phyloP scores from a whole-genome alignment of 2,329 filamentous ascomycete genomes.

The Huntiella decipiens region DNA sequence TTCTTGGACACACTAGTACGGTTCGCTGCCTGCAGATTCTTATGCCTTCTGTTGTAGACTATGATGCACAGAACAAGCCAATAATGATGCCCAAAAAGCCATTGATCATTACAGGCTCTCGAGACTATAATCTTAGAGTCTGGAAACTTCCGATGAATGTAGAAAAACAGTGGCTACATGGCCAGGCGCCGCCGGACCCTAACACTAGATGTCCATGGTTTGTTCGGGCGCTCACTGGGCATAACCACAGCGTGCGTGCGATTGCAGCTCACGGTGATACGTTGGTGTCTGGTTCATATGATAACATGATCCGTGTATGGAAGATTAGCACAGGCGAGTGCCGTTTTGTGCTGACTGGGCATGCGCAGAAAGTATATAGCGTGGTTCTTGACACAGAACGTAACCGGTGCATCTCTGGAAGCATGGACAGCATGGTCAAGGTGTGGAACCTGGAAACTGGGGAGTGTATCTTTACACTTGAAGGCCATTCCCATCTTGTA shows the following conservation, averaged over 20 bases:
- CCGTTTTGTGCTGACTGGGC: conserved; percentile 65
- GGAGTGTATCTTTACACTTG: conserved; percentile 67
- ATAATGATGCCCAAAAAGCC: conserved; percentile 89
- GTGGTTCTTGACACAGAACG: conserved; percentile 84
- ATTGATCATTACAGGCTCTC: conserved; percentile 89
- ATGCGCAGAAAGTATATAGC: conserved; percentile 88
- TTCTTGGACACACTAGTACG: conserved; percentile 93
- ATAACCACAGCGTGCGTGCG: conserved; percentile 83
- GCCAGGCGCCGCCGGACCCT: conserved; percentile 39
- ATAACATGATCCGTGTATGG: conserved; percentile 90
- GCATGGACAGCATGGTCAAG: conserved; percentile 96
- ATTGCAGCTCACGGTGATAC: conserved; percentile 92
- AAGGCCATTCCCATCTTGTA: conserved; percentile 82
- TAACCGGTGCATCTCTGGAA: conserved; percentile 90
- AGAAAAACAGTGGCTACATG: conserved; percentile 58
- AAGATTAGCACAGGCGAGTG: conserved; percentile 89
- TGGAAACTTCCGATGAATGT: conserved; percentile 79
- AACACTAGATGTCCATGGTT: conserved; percentile 80
- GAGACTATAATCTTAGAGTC: conserved; percentile 81
- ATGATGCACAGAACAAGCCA: conserved; percentile 47
- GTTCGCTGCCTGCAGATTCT: conserved; percentile 91
- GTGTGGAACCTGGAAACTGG: conserved; percentile 91
- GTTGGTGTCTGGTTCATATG: conserved; percentile 92
- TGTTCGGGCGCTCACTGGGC: conserved; percentile 66
- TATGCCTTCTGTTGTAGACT: conserved; percentile 63